These are phyloP conservation scores for Leccinum boreale DNA, from an alignment of 768 basidiomycete species.

Conservation along the genomic window DNA sequence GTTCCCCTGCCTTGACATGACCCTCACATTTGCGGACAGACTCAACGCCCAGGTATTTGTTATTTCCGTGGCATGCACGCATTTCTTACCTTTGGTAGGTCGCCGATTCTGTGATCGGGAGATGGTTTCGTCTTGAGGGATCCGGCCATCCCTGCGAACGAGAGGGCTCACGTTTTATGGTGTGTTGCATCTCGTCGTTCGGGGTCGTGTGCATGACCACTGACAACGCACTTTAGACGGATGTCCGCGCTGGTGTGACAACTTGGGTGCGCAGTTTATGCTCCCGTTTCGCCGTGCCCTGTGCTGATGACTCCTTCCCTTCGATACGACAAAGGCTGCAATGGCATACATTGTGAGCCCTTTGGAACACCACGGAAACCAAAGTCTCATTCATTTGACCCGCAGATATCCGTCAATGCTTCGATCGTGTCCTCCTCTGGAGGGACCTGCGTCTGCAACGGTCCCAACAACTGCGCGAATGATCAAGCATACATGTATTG, in stretches of 20 bases:
- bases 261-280: conserved; percentile 63
- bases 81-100: conserved; percentile 25
- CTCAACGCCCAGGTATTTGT: conserved; percentile 39
- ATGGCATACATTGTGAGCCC: conserved; percentile 78
- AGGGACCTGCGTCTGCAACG: conserved; percentile 76
- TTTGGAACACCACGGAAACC: not conserved
- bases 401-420: conserved; percentile 82
- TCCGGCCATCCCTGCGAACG: conserved; percentile 63
- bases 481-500: conserved; percentile 57
- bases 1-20: conserved; percentile 29
- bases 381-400: not conserved
- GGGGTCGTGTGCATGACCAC: not conserved
- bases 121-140: conserved; percentile 74
- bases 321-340: conserved; percentile 46
- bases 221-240: conserved; percentile 47
- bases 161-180: conserved; percentile 59
- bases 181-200: conserved; percentile 23
- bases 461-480: conserved; percentile 47
- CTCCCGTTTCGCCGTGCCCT: not conserved
- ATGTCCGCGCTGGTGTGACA: conserved; percentile 74
- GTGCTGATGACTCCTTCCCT: not conserved
- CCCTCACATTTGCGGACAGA: conserved; percentile 37
- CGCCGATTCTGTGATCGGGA: conserved; percentile 44
- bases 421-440: conserved; percentile 73
- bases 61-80: not conserved